Conservation (phyloP, 2,329 filamentous ascomycete species). For the Neoscytalidium dimidiatum region DNA sequence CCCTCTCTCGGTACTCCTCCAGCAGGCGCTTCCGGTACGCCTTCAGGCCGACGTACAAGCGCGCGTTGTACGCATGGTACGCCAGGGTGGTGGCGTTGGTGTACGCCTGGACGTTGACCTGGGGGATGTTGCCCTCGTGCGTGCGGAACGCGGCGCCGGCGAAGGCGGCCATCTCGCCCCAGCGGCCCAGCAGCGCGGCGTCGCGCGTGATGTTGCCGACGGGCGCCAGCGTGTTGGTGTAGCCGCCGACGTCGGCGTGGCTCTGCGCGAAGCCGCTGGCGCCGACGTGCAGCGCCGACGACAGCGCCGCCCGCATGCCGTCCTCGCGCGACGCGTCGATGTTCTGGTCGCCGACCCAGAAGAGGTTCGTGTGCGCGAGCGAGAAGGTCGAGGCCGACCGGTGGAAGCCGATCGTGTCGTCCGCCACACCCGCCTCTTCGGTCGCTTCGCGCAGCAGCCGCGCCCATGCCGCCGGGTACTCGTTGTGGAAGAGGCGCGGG, state of each 20-base stretch:
- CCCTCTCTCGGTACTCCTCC: slow-evolving; percentile 27
- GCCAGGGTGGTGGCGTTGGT: slow-evolving; percentile 34
- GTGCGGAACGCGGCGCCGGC: slow-evolving; percentile 37
- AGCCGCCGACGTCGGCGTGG: slow-evolving; percentile 40
- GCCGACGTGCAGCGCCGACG: slow-evolving; percentile 39
- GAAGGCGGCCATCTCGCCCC: slow-evolving; percentile 40
- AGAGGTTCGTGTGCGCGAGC: slow-evolving; percentile 38
- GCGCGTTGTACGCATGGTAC: slow-evolving; percentile 39
- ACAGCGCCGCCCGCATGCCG: slow-evolving; percentile 38
- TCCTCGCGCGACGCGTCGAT: slow-evolving; percentile 37
- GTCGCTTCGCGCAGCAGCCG: slow-evolving; percentile 33
- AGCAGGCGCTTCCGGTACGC: slow-evolving; percentile 35
- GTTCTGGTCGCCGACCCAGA: slow-evolving; percentile 43
- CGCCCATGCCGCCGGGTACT: slow-evolving; percentile 39
- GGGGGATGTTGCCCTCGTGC: slow-evolving; percentile 41
- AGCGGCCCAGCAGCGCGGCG: slow-evolving; percentile 38
- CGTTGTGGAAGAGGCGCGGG: slow-evolving; percentile 37
- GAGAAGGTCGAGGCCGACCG: slow-evolving; percentile 36
- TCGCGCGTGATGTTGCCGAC: slow-evolving; percentile 36
- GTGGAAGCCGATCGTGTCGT: slow-evolving; percentile 38
- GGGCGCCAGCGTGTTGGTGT: slow-evolving; percentile 34
- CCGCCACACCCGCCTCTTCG: slow-evolving; percentile 29
- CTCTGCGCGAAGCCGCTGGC: slow-evolving; percentile 37
- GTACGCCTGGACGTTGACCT: slow-evolving; percentile 41
- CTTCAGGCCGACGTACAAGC: slow-evolving; percentile 37